Conservation (phyloP, 2,329 filamentous ascomycete genomes). For the Penicillium sp. region DNA sequence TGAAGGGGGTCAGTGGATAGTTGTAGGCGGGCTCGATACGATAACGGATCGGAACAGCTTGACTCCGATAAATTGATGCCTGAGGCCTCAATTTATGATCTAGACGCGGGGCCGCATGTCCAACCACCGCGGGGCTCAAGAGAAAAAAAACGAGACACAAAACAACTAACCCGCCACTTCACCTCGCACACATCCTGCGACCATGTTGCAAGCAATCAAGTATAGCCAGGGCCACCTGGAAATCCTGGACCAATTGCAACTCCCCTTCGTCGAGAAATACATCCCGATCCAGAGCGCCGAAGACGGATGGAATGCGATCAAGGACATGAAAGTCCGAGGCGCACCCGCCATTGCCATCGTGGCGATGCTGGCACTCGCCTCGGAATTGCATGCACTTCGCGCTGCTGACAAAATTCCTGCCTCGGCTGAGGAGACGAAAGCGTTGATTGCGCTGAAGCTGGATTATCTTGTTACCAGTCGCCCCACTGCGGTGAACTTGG, state of each 20-base stretch:
- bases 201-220: constrained; percentile 64
- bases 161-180: not conserved
- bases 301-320: constrained; percentile 69
- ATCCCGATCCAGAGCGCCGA: constrained; percentile 57
- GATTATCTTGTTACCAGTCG: constrained; percentile 87
- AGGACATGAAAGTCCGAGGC: constrained; percentile 67
- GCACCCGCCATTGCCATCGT: constrained; percentile 98
- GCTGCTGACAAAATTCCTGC: constrained; percentile 47
- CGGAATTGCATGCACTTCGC: constrained; percentile 67
- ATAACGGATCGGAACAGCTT: no score
- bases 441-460: constrained; percentile 74
- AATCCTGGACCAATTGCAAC: constrained; percentile 66
- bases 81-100: no score
- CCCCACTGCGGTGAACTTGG: constrained; percentile 92
- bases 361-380: constrained; percentile 84
- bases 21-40: no score
- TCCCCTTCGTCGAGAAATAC: constrained; percentile 64
- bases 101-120: constrained; percentile 3
- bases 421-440: constrained; percentile 63
- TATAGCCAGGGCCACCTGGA: constrained; percentile 60
- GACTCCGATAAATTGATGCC: no score
- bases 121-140: constrained; percentile 2
- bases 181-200: not conserved
- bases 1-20: no score
- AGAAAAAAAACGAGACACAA: not conserved